These are phyloP conservation scores for Sporothrix pseudoabietina DNA, from an alignment of 2,329 filamentous ascomycete species.

Conservation along the genomic window DNA sequence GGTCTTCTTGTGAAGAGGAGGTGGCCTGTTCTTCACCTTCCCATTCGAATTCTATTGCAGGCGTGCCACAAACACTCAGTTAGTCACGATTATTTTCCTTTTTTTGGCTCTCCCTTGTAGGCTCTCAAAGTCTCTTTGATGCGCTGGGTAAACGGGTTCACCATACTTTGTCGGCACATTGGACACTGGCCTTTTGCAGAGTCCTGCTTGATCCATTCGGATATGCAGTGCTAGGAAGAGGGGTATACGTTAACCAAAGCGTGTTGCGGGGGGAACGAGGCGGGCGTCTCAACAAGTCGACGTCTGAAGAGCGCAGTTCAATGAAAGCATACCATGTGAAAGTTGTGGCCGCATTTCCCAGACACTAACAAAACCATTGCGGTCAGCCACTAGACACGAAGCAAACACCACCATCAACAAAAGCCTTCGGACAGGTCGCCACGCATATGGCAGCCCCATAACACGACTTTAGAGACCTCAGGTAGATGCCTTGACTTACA, in stretches of 20 bases:
- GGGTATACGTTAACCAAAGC: not conserved
- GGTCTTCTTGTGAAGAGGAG: constrained; percentile 29
- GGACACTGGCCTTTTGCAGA: constrained; percentile 91
- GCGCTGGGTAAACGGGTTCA: not conserved
- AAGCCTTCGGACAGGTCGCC: too few species aligned
- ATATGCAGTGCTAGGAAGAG: constrained; percentile 77
- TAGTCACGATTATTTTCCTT: not conserved
- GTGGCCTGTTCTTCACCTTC: constrained; percentile 34
- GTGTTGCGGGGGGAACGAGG: not conserved
- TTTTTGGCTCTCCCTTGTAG: not conserved
- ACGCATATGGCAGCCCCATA: not conserved
- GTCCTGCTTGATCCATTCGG: constrained; percentile 95
- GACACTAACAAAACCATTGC: constrained; percentile 65
- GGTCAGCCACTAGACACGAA: not conserved
- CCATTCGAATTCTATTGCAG: constrained; percentile 42
- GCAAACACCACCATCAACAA: not conserved
- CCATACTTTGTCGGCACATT: constrained; percentile 91
- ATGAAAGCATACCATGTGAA: constrained; percentile 74
- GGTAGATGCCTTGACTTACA: constrained; percentile 56
- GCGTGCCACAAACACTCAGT: not conserved
- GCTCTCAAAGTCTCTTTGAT: not conserved
- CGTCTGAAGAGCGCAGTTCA: not conserved
- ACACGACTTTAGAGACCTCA: not conserved
- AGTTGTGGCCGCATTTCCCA: constrained; percentile 95
- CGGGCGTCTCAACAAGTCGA: too few species aligned